Percentiles rank a stretch among this genome's conserved stretches.
Conservation (phyloP, 2,329 filamentous ascomycete genomes). For the Didymellaceae sp. region DNA sequence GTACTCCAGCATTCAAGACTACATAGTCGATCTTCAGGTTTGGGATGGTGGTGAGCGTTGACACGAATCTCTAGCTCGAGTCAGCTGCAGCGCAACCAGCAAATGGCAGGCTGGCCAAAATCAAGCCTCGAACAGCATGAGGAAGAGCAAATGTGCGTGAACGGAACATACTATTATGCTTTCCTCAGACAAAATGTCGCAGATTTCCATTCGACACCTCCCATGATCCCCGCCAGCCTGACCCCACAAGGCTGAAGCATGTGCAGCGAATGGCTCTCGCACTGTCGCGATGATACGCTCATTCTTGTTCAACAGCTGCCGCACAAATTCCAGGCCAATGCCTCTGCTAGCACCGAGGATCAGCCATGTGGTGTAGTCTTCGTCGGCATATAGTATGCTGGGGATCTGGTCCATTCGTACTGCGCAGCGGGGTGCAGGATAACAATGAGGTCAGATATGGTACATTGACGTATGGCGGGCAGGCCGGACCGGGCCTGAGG, state of each 20-base stretch:
- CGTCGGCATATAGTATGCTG: slow-evolving; percentile 50
- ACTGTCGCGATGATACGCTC: slow-evolving; percentile 61
- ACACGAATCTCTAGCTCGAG: slow-evolving; percentile 51
- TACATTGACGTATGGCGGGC: slow-evolving; percentile 19
- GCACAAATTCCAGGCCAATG: slow-evolving; percentile 61
- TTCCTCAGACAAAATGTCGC: slow-evolving; percentile 60
- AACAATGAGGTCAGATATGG: slow-evolving; percentile 16
- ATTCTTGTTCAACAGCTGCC: slow-evolving; percentile 55
- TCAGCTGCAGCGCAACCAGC: slow-evolving; percentile 6
- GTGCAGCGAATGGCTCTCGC: slow-evolving; percentile 50
- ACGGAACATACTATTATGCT: slow-evolving; percentile 54
- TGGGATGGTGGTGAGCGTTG: slow-evolving; percentile 48
- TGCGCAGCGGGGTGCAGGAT: slow-evolving; percentile 17
- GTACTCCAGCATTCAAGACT: slow-evolving; percentile 63
- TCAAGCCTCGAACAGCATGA: not conserved
- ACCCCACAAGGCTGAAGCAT: slow-evolving; percentile 51
- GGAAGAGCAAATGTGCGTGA: not conserved
- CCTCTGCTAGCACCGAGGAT: slow-evolving; percentile 57
- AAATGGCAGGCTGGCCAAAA: not conserved
- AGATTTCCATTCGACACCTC: slow-evolving; percentile 56
- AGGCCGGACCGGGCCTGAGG: slow-evolving; percentile 1
- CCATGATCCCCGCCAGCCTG: slow-evolving; percentile 54
- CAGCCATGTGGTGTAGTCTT: slow-evolving; percentile 54
- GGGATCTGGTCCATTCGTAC: slow-evolving; percentile 52
- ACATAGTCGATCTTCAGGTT: slow-evolving; percentile 59